Conservation (phyloP, 192 early-diverging fungal genomes). For the Gaertneriomyces semiglobifer region DNA sequence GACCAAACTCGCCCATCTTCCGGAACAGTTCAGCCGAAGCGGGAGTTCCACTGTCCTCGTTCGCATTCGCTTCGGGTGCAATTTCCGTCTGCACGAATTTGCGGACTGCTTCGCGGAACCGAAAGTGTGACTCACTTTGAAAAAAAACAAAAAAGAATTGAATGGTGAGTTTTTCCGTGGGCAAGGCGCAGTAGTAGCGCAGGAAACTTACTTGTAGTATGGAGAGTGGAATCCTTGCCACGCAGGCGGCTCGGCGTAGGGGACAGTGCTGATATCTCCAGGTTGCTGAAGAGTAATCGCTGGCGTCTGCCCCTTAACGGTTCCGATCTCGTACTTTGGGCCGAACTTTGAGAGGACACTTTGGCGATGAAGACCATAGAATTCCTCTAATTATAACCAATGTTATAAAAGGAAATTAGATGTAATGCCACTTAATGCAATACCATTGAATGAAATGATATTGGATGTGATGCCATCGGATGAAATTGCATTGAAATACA, state of each 20-base stretch:
- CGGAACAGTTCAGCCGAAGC: conserved; percentile 31
- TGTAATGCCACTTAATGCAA: neutral
- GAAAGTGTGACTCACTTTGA: conserved; percentile 23
- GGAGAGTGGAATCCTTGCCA: conserved; percentile 41
- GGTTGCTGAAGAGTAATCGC: conserved; percentile 34
- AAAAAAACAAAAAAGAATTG: neutral
- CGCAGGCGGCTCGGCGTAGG: conserved; percentile 34
- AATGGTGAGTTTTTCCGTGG: neutral
- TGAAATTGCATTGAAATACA: too few species aligned
- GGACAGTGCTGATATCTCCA: conserved; percentile 33
- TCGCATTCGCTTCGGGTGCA: conserved; percentile 18
- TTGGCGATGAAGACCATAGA: conserved; percentile 47
- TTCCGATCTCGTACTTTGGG: conserved; percentile 22
- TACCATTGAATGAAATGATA: too few species aligned
- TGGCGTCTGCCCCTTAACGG: conserved; percentile 31
- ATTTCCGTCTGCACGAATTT: conserved; percentile 32
- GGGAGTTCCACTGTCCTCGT: conserved; percentile 30
- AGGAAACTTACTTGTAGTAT: conserved; percentile 35
- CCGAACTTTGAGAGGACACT: conserved; percentile 29
- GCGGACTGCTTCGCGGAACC: conserved; percentile 36
- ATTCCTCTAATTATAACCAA: conserved; percentile 28
- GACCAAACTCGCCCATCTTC: conserved; percentile 35
- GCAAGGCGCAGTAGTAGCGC: neutral
- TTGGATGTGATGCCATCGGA: too few species aligned
- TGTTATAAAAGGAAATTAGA: neutral